These are phyloP conservation scores for Globisporangium emineosum DNA, from an alignment of 352 stramenopile genomes.

Conservation along the genomic window DNA sequence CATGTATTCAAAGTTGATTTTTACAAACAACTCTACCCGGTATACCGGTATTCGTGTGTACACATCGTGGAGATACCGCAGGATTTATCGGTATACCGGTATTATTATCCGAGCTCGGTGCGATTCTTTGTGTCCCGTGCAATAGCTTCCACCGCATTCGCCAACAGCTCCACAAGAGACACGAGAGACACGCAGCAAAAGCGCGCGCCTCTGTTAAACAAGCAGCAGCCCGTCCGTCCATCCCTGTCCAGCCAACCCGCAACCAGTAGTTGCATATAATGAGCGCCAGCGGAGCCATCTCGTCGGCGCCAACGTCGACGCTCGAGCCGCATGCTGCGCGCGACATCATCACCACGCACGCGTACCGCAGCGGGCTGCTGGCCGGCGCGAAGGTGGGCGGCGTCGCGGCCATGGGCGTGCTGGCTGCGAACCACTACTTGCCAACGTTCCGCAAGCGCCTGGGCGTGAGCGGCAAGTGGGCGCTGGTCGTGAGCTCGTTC, in stretches of 20 bases:
- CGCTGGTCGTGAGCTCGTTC: slow-evolving; percentile 57
- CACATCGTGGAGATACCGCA: background rate
- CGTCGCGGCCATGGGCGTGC: slow-evolving; percentile 28
- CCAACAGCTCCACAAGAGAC: too few species aligned
- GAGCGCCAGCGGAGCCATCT: slow-evolving; percentile 16
- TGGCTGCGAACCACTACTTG: slow-evolving; percentile 57
- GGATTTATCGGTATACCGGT: too few species aligned
- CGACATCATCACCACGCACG: slow-evolving; percentile 72
- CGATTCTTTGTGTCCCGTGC: too few species aligned
- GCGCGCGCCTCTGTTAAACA: too few species aligned
- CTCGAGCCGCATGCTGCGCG: slow-evolving; percentile 45
- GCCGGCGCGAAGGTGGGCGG: slow-evolving; percentile 33
- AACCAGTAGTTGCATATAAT: background rate
- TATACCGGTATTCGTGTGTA: background rate
- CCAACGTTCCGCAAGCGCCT: slow-evolving; percentile 68
- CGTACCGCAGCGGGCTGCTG: slow-evolving; percentile 55
- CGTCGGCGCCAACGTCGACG: slow-evolving; percentile 14
- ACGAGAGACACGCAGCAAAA: too few species aligned
- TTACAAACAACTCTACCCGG: background rate
- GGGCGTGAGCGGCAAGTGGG: slow-evolving; percentile 69
- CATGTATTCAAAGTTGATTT: background rate
- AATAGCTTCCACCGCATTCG: too few species aligned
- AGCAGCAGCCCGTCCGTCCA: too few species aligned
- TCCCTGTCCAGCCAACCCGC: background rate
- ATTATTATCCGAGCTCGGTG: too few species aligned